Percentiles rank a stretch among this genome's conserved stretches.
These are phyloP conservation scores for Boletellus ananas DNA, from an alignment of 768 basidiomycete genomes.

Conservation along the genomic window DNA sequence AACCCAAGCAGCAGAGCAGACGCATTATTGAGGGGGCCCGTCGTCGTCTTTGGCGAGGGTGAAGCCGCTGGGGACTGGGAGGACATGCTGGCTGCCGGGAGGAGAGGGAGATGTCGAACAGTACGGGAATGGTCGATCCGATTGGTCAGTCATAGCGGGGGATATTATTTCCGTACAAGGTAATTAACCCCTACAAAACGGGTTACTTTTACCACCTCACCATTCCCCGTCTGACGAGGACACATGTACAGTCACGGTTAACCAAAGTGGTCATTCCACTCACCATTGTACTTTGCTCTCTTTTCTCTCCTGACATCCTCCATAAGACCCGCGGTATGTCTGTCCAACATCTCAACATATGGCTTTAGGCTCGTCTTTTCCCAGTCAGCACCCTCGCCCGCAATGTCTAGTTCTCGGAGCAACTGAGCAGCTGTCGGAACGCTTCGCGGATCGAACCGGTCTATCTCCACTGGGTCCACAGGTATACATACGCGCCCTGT, in stretches of 20 bases:
- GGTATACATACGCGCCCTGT: conserved; percentile 96
- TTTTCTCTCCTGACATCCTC: conserved; percentile 28
- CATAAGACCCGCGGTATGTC: conserved; percentile 45
- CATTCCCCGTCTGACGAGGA: conserved; percentile 20
- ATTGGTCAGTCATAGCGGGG: conserved; percentile 15
- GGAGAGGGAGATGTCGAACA: conserved; percentile 15
- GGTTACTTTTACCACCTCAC: conserved; percentile 10
- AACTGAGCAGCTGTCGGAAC: conserved; percentile 89
- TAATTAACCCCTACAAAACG: conserved; percentile 1
- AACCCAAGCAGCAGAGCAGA: conserved; percentile 32
- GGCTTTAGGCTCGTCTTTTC: conserved; percentile 82
- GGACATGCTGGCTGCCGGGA: conserved; percentile 18
- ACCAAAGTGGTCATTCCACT: neutral
- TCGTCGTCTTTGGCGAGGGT: neutral
- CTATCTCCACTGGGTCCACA: conserved; percentile 69
- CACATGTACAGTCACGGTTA: neutral
- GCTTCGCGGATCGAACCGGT: conserved; percentile 75
- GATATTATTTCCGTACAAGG: neutral
- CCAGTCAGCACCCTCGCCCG: conserved; percentile 68
- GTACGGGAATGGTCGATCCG: conserved; percentile 1
- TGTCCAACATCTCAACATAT: conserved; percentile 87
- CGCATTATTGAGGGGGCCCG: conserved; percentile 7
- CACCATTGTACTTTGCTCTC: conserved; percentile 19
- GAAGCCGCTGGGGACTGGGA: conserved; percentile 4
- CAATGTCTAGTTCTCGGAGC: conserved; percentile 69